phyloP scores from a whole-genome alignment of 2,329 filamentous ascomycete species.

The Fusarium nelsonii region DNA sequence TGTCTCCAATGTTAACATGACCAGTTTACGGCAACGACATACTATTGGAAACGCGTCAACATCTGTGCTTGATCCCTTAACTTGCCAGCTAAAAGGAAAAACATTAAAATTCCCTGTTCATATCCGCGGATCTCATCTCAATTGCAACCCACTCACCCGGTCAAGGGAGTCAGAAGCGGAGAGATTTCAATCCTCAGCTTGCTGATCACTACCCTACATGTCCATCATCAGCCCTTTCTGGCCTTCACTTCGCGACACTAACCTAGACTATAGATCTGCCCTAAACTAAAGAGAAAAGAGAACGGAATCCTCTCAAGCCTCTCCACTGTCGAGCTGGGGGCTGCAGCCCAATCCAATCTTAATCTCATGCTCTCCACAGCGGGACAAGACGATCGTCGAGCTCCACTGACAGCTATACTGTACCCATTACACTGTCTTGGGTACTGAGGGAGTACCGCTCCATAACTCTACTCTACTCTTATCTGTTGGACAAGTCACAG shows the following conservation, averaged over 20 bases:
- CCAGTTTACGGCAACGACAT: neutral
- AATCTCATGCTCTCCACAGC: slow-evolving; percentile 12
- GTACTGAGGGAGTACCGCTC: neutral
- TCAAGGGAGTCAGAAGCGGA: neutral
- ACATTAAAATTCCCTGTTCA: neutral
- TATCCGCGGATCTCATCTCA: neutral
- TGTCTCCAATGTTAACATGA: neutral
- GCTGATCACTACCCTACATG: slow-evolving; percentile 26
- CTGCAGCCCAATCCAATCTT: slow-evolving; percentile 7
- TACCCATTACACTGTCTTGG: neutral
- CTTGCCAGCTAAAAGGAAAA: neutral
- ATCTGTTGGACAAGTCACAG: neutral
- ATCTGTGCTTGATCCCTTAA: neutral
- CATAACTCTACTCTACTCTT: neutral
- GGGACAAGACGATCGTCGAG: slow-evolving; percentile 14
- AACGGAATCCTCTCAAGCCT: neutral
- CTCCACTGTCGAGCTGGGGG: slow-evolving; percentile 19
- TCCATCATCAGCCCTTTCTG: slow-evolving; percentile 15
- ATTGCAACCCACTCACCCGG: slow-evolving; percentile 18
- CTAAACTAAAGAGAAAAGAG: slow-evolving; percentile 4
- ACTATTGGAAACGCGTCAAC: neutral
- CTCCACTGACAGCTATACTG: slow-evolving; percentile 11
- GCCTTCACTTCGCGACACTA: neutral
- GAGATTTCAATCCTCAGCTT: slow-evolving; percentile 26
- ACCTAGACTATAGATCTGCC: slow-evolving; percentile 1